Base-by-base conservation (phyloP, 139 green algal species). In the Gonium pectorale region DNA sequence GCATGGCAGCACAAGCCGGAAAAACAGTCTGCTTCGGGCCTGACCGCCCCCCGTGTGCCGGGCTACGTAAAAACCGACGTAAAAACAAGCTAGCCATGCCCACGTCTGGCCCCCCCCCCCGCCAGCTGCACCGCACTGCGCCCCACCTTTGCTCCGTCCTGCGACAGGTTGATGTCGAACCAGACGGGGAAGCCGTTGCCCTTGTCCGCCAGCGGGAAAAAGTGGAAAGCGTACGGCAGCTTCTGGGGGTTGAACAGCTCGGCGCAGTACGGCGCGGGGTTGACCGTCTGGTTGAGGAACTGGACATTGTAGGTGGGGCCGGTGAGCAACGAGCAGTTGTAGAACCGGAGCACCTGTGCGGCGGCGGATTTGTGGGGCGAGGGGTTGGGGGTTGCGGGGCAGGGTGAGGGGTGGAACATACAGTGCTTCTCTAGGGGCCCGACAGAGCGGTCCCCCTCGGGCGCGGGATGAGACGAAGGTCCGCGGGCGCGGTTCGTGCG, bases 91-190 rank as follows among this genome's bases (percentile, higher is more conserved):
- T n/a, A n/a, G n/a, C n/a, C n/a, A n/a, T n/a, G n/a, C n/a, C n/a
- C n/a, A n/a, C n/a, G n/a, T n/a, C n/a, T n/a, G n/a, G n/a, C n/a
- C n/a, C n/a, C n/a, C n/a, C n/a, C n/a, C n/a, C n/a, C n/a, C n/a
- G n/a, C n/a, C n/a, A n/a, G n/a, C 49, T 17, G 49, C 49, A 26
- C 49, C 21, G 9, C 31, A 40, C 31, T 38, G 3, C n/a, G 38
- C 22, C 73, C 24, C 52, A 59, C 67, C 52, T 80, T 52, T n/a
- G 82, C 60, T 4, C 60, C 60, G 0, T 74, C 56, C 83, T 90
- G 52, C 26, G 79, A 92, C 49, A 96, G 86, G 88, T 97, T 96
- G 87, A 97, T 97, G 89, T 96, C 94, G 35, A 96, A 93, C 24
- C 79, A 95, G 3, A 94, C 87, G 2, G 94, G 94, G 77, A 96